Conservation (phyloP, 2,329 filamentous ascomycete genomes). For the Aspergillus japonicus region DNA sequence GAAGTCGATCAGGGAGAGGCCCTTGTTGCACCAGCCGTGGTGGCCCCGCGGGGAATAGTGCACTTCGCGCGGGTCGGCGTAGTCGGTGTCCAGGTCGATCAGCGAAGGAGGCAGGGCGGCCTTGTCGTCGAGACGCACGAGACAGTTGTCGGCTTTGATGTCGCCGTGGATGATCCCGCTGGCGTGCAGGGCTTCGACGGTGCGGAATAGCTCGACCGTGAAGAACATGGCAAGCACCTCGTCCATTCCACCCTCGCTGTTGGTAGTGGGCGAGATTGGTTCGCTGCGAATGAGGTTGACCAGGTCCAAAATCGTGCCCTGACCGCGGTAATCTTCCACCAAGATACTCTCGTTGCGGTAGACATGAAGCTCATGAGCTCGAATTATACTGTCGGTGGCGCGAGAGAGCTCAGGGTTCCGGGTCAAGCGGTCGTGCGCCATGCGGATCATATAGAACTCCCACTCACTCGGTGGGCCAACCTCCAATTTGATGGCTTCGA, state of each 20-base stretch:
- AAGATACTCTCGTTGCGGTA: constrained; percentile 89
- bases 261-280: constrained; percentile 47
- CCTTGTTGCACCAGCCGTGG: constrained; percentile 76
- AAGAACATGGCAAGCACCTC: constrained; percentile 95
- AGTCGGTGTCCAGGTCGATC: constrained; percentile 28
- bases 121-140: constrained; percentile 72
- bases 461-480: constrained; percentile 75
- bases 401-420: constrained; percentile 57
- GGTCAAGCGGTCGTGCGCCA: constrained; percentile 73
- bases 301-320: constrained; percentile 92
- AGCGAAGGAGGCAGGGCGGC: constrained; percentile 29
- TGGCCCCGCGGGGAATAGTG: constrained; percentile 72
- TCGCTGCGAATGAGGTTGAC: constrained; percentile 82
- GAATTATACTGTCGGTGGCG: constrained; percentile 72
- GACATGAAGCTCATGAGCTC: constrained; percentile 85
- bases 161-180: constrained; percentile 85
- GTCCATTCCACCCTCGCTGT: constrained; percentile 70
- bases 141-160: constrained; percentile 91
- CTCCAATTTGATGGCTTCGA: constrained; percentile 95
- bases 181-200: constrained; percentile 79
- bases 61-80: constrained; percentile 30
- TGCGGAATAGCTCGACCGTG: constrained; percentile 83
- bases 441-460: constrained; percentile 95
- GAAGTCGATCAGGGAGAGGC: constrained; percentile 88
- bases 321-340: constrained; percentile 79